Evolutionary conservation across 371 early-diverging fungal genomes (phyloP), one percentile per base, ranked within the genome.

Genomic region (Mycotypha africana): DNA sequence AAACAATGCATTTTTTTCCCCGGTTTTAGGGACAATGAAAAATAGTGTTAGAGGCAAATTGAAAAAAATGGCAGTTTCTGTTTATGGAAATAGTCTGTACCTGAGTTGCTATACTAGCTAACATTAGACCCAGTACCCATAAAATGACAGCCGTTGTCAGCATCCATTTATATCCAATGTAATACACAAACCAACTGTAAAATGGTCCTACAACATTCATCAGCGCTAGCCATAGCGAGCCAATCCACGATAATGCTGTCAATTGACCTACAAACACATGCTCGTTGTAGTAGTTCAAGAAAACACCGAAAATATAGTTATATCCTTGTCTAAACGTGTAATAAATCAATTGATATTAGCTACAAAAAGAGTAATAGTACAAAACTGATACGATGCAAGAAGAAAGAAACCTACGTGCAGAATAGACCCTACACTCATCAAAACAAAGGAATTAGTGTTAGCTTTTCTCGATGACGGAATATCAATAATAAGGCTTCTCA

Each of bases 91-190:
- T n/a, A n/a, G n/a, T n/a, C n/a, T 70, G 78, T 21, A 83, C 71
- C 48, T 81, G 51, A 5, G 59, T 71, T 9, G 76, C 62, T 49
- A 83, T 74, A 20, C 81, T 80, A 3, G 85, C 85, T 15, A 86
- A 47, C 36, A 86, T 66, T 22, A 84, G 56, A 1, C 79, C 75
- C 4, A 70, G 48, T 0, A 78, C 62, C 24, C 70, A 73, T 21
- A 70, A 61, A 16, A 81, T 47, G 20, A 62, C 42, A 4, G 78
- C 81, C 12, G 62, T 48, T 35, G 64, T 60, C 11, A 79, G 56
- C 33, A 79, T 69, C 47, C 70, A 59, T 39, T 68, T 69, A 49
- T 77, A 74, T 4, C 84, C 85, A 16, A 69, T 49, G 25, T 60
- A 65, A 20, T 73, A 69, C 16, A 74, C 74, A 38, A 83, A 57